phyloP scores from a whole-genome alignment of 306 rosid species.

The Citrullus mucosospermus region DNA sequence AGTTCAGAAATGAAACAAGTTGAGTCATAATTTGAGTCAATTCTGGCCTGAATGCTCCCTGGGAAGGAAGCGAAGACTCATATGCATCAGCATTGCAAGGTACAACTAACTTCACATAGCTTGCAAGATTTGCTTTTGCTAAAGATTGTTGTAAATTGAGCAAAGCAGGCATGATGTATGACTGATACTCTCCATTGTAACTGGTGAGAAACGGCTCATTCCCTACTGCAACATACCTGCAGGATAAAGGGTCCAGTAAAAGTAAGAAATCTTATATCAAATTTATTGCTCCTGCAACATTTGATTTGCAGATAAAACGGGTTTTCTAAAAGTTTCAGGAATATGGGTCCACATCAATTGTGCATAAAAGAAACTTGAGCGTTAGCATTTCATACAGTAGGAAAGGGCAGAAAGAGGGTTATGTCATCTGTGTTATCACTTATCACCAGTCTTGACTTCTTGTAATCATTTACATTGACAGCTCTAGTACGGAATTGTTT shows the following conservation, averaged over 20 bases:
- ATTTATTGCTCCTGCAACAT: neutral
- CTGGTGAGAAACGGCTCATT: slow-evolving; percentile 88
- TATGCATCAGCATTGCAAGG: slow-evolving; percentile 98
- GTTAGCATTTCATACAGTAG: neutral
- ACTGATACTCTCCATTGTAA: slow-evolving; percentile 63
- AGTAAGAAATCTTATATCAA: neutral
- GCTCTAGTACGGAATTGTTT: neutral
- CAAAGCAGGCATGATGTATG: slow-evolving; percentile 62
- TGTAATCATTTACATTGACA: neutral
- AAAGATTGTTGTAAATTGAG: slow-evolving; percentile 80
- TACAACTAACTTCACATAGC: slow-evolving; percentile 75
- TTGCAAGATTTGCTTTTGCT: slow-evolving; percentile 65
- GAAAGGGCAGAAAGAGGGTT: neutral
- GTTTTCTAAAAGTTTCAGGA: neutral
- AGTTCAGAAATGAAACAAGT: slow-evolving; percentile 65
- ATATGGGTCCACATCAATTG: neutral
- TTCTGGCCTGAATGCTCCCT: slow-evolving; percentile 83
- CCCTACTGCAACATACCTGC: slow-evolving; percentile 86
- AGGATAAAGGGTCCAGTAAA: slow-evolving; percentile 1
- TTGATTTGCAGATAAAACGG: neutral
- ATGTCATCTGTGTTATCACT: neutral
- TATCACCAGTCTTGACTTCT: neutral
- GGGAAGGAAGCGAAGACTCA: slow-evolving; percentile 76
- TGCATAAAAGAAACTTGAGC: neutral
- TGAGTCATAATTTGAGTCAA: slow-evolving; percentile 59